These are phyloP conservation scores for Tetrapisispora pingtungensis DNA, from an alignment of 805 yeast genomes.

Conservation along the genomic window DNA sequence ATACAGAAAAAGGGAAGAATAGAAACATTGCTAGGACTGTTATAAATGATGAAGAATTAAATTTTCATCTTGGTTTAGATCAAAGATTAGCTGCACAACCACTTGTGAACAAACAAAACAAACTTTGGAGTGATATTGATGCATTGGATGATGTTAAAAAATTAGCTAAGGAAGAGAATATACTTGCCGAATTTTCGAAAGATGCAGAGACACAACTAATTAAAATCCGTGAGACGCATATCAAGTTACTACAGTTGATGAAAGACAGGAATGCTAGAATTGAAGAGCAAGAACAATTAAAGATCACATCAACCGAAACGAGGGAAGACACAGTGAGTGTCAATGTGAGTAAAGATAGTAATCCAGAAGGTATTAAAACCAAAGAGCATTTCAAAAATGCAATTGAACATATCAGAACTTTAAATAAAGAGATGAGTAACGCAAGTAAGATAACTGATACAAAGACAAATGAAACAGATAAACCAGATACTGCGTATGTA, in stretches of 20 bases:
- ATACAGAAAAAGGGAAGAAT: background rate
- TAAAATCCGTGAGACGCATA: slow-evolving; percentile 49
- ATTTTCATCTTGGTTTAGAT: background rate
- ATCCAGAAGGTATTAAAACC: background rate
- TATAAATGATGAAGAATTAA: background rate
- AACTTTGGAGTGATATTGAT: slow-evolving; percentile 78
- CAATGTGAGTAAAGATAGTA: background rate
- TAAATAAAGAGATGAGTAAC: background rate
- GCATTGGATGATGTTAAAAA: slow-evolving; percentile 69
- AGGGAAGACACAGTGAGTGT: background rate
- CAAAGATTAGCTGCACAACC: slow-evolving; percentile 38
- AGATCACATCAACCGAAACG: background rate
- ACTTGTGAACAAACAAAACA: slow-evolving; percentile 9
- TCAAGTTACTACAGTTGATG: slow-evolving; percentile 31
- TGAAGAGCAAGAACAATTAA: slow-evolving; percentile 10
- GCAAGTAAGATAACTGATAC: background rate
- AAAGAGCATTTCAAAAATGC: background rate
- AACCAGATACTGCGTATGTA: background rate
- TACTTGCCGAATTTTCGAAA: slow-evolving; percentile 36
- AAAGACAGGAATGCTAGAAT: slow-evolving; percentile 21
- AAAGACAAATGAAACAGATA: background rate
- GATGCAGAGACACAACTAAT: slow-evolving; percentile 30
- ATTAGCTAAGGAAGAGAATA: slow-evolving; percentile 41
- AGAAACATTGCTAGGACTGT: background rate
- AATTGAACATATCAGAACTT: background rate